A percentile compares a stretch with the other conserved stretches of the same genome.
phyloP scores from a whole-genome alignment of 106 monocot species.

The Xerophyta viscosa region DNA sequence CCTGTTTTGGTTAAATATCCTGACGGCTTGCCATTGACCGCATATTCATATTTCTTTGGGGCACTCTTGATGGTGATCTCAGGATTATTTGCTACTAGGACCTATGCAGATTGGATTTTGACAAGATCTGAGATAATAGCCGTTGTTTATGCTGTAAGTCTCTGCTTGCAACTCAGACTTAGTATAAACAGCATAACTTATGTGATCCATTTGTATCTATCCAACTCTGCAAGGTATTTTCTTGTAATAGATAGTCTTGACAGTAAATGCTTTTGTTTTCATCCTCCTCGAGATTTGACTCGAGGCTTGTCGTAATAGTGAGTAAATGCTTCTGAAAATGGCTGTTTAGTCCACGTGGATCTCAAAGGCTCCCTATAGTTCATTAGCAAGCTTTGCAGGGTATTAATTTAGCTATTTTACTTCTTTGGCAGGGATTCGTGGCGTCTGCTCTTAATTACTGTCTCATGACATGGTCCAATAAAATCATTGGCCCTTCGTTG shows the following conservation, averaged over 20 bases:
- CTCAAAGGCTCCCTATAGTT: no score
- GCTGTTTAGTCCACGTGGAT: no score
- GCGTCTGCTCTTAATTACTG: conserved; percentile 84
- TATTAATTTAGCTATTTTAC: background rate
- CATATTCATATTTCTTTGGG: conserved; percentile 94
- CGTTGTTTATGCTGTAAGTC: conserved; percentile 82
- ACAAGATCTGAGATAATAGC: conserved; percentile 65
- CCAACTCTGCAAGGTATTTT: no score
- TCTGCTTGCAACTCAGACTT: background rate
- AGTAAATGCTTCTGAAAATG: no score
- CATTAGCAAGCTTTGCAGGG: conserved; percentile 7
- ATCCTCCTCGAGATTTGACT: no score
- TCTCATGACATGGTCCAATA: conserved; percentile 90
- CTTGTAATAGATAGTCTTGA: no score
- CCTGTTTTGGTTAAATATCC: conserved; percentile 84
- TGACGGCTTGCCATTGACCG: conserved; percentile 73
- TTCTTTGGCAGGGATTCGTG: conserved; percentile 39
- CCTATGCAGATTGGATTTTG: conserved; percentile 58
- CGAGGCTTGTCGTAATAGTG: no score
- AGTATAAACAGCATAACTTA: no score
- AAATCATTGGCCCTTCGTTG: conserved; percentile 74
- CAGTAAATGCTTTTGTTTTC: no score
- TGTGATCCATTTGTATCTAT: no score
- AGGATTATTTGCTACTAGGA: conserved; percentile 56
- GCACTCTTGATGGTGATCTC: conserved; percentile 65